Evolutionary conservation across 208 protist genomes (phyloP), one percentile per base, ranked within the genome.

Genomic region (Strigomonas culicis): DNA sequence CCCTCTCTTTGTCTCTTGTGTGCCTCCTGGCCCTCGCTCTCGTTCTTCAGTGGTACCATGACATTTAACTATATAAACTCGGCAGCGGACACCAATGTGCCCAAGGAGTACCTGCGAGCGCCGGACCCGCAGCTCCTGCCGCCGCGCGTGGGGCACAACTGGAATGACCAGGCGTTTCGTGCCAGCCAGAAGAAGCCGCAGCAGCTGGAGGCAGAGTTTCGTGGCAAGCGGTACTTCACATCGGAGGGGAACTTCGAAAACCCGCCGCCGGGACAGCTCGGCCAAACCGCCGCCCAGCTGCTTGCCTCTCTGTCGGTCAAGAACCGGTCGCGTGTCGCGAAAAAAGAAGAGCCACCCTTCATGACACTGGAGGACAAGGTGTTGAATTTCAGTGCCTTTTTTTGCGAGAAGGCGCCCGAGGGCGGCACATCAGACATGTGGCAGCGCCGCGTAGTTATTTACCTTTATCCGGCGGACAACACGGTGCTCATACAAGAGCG

Each of bases 351-450:
- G 21, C 44, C 59, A 19, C 53, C 56, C 10, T 87, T 75, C 62
- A 77, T 97, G 7, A 93, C 82, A 11, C 80, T 98, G 39, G 93
- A 97, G 39, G 78, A 96, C 61, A 97, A 98, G 67, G 94, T 98
- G 34, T 81, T 99, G 19, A 82, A 94, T 36, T 99, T 98, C 75
- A 95, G 94, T 61, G 95, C 92, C 15, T 99, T 93, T 82, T 98
- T 98, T 80, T 81, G 83, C 28, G 97, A 98, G 76, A 82, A 78
- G 6, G 88, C 98, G 15, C 79, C 92, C 22, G 97, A 99, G 67
- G 90, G 82, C 8, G 80, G 75, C 1, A 56, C 72, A 4, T 88
- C 98, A 53, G 63, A 83, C n/a, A 87, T 74, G 46, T 95, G 97
- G 81, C 80, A 98, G 30, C 88, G 95, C 59, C 79, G 81, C 30